phyloP scores from a whole-genome alignment of 441 rosid genomes.

The Bruguiera hainesii region DNA sequence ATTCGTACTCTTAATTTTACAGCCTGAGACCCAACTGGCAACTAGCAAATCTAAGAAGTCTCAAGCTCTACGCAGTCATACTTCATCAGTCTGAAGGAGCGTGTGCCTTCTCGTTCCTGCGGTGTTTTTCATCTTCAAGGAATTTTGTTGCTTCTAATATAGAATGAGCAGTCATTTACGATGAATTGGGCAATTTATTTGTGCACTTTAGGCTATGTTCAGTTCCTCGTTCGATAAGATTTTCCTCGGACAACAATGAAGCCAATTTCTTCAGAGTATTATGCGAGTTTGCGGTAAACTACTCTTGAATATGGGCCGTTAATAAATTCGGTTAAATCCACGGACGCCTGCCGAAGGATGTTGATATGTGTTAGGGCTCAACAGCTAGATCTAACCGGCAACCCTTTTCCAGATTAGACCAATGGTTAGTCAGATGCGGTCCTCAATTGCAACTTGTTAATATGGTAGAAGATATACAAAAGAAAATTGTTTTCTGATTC shows the following conservation, averaged over 20 bases:
- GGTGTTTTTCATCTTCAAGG: neutral
- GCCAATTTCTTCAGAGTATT: neutral
- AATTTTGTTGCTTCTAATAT: conserved; percentile 20
- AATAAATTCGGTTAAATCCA: no score
- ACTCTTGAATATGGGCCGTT: no score
- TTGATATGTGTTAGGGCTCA: no score
- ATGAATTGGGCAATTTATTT: conserved; percentile 19
- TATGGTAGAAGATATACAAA: no score
- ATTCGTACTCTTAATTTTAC: conserved; percentile 12
- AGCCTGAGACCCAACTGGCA: conserved; percentile 74
- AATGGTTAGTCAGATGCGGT: no score
- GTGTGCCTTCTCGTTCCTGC: conserved; percentile 7
- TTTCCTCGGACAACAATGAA: conserved; percentile 19
- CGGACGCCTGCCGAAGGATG: no score
- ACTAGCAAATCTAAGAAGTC: conserved; percentile 61
- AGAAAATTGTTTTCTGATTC: no score
- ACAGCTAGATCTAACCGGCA: no score
- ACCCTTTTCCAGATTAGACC: no score
- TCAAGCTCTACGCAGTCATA: conserved; percentile 20
- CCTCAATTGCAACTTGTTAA: no score
- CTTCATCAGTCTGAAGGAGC: neutral
- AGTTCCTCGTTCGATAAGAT: conserved; percentile 17
- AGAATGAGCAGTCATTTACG: conserved; percentile 26
- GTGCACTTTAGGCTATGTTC: conserved; percentile 11
- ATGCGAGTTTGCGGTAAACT: neutral